Conservation (phyloP, 441 rosid species). For the Gossypium schwendimanii region DNA sequence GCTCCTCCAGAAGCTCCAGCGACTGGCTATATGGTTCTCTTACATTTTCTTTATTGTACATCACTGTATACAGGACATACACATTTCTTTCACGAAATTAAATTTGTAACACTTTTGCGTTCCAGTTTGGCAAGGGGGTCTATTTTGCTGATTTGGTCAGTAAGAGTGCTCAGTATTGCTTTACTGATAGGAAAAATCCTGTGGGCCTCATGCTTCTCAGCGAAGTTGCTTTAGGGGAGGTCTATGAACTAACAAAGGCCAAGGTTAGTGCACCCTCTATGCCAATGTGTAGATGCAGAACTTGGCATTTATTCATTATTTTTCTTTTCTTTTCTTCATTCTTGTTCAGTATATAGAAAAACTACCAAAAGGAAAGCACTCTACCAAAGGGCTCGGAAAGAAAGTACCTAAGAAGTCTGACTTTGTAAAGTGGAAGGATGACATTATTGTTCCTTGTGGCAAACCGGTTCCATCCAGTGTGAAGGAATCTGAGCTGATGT, state of each 20-base stretch:
- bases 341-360: conserved; percentile 62
- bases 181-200: conserved; percentile 66
- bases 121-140: conserved; percentile 94
- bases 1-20: conserved; percentile 99
- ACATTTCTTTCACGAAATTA: conserved; percentile 13
- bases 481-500: conserved; percentile 78
- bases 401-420: conserved; percentile 65
- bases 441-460: conserved; percentile 82
- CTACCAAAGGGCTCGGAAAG: conserved; percentile 91
- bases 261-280: conserved; percentile 42
- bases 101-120: conserved; percentile 7
- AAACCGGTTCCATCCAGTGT: conserved; percentile 74
- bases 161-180: conserved; percentile 98
- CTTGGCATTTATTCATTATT: conserved; percentile 11
- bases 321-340: conserved; percentile 3
- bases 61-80: background rate
- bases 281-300: background rate
- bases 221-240: conserved; percentile 86
- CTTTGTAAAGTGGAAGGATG: conserved; percentile 78
- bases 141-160: conserved; percentile 98
- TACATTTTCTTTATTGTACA: background rate
- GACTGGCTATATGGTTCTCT: conserved; percentile 88
- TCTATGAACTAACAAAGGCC: conserved; percentile 71
- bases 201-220: conserved; percentile 92
- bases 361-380: conserved; percentile 87